Conservation (phyloP, 169 alveolate genomes). For the Eimeria maxima region DNA sequence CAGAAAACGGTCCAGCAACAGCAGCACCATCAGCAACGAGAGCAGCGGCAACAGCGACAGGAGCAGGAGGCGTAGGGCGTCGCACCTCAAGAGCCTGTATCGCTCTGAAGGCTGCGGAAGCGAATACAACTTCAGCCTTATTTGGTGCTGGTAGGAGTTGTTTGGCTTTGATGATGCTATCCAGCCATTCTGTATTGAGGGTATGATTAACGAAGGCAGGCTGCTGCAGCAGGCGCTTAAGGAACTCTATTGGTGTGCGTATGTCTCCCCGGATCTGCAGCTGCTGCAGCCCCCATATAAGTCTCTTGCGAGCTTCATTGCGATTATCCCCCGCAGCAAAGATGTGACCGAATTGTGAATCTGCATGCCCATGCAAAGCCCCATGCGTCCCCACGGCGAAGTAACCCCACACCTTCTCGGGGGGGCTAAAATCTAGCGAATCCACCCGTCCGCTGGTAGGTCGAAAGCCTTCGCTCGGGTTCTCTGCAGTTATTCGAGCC, state of each 20-base stretch:
- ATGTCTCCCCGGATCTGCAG: constrained; percentile 90
- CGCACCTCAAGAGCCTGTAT: constrained; percentile 68
- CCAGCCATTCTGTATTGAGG: constrained; percentile 86
- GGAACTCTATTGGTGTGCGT: constrained; percentile 88
- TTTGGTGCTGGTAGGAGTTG: not conserved
- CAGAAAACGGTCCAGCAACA: not conserved
- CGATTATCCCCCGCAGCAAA: constrained; percentile 91
- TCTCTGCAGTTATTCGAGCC: constrained; percentile 94
- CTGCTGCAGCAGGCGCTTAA: constrained; percentile 88
- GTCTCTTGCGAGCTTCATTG: constrained; percentile 83
- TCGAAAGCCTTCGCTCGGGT: constrained; percentile 92
- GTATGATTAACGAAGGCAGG: constrained; percentile 86
- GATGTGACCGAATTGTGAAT: constrained; percentile 95
- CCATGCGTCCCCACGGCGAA: constrained; percentile 91
- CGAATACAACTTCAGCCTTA: constrained; percentile 61
- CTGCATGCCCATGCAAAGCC: constrained; percentile 92
- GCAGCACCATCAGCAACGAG: constrained; percentile 27
- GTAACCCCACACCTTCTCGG: constrained; percentile 91
- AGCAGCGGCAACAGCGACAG: constrained; percentile 22
- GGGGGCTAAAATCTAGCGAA: constrained; percentile 87
- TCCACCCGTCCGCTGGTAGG: constrained; percentile 91
- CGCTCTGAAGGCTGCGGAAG: constrained; percentile 78
- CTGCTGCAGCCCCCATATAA: constrained; percentile 88
- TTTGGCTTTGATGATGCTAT: constrained; percentile 73
- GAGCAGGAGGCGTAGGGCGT: not conserved